Base-by-base conservation (phyloP, 139 green algal genomes). In the Haematococcus sp. region DNA sequence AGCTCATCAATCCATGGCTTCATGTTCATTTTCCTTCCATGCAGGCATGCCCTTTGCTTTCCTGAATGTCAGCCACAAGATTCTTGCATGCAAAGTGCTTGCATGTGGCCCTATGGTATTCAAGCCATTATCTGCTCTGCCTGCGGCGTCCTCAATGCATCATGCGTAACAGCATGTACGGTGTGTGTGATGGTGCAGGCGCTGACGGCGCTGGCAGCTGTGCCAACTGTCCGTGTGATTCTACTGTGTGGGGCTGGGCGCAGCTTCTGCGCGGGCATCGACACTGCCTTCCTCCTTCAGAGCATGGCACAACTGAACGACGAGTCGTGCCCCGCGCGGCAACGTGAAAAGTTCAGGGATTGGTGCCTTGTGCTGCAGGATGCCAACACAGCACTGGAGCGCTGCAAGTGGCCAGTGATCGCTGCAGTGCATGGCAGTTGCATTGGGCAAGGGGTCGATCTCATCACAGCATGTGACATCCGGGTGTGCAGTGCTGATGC, bases 381-480 rank as follows among this genome's bases (percentile, higher is more conserved):
- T 34, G 64, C 66, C 32, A 71, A 68, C 46, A 68, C 49, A 1
- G 32, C 65, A 20, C 23, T 80, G 23, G 80, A 85, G 71, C 51
- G 51, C 20, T 82, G 75, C 31, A 60, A 56, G 3, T 71, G 46
- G 33, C 80, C 80, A 20, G 74, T 80, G 1, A 51, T 85, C 3
- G 75, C 71, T 19, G 80, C 80, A 11, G 60, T 85, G 30, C 80
- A 85, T 23, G 80, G 93, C 22, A 81, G 83, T 23, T 98, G 94
- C 81, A 69, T 95, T 15, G 94, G 94, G n/a, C 93, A 83, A 19
- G 94, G 93, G 1, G 69, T 98, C 19, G 93, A 98, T 80, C 72
- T 98, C 1, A 75, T 91, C 30, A 92, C 91, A 2, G 94, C 94
- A 3, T 92, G 82, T 60, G 94, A 98, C 82, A 79, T 98, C 20